Base-by-base conservation (phyloP, 805 yeast genomes). In the Ogataea angusta region DNA sequence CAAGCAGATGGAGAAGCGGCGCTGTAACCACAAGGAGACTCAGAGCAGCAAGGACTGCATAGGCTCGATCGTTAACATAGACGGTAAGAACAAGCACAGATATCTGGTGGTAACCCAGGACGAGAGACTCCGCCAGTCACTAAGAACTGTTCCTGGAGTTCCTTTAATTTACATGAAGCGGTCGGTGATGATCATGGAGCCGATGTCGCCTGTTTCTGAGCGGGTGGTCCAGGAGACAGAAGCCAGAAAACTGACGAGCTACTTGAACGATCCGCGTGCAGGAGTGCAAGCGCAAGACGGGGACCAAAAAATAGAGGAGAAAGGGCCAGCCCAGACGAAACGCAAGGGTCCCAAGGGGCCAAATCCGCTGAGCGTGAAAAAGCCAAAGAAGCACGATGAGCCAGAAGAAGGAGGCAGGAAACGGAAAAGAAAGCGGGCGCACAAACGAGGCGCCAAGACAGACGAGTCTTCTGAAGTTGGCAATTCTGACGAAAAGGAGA, bases 151-250 rank as follows among this genome's bases (percentile, higher is more conserved):
- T 9, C 95, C 99, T 0, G 99, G 96, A 10, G 84, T 88, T 1
- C 99, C 99, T 1, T 63, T 93, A 49, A 68, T 91, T 8, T 90
- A 85, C 60, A 80, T 93, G 78, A 82, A 85, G 56, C 73, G 96
- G 46, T 79, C 96, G 1, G 99, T 93, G 13, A 86, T 93, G 91
- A 81, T 93, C 19, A 80, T 93, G 93, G 99, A 93, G 63, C 96
- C 97, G 6, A 67, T 89, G 51, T 85, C 95, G 38, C 75, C 73
- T 27, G 85, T 86, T 6, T 83, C 91, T 30, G 70, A 68, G 10
- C 60, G 57, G 32, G 69, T 72, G 12, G 77, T 79, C 40, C 56
- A 56, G 33, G 52, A 62, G 21, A 67, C 72, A 29, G 99, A 93
- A 62, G 59, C 66, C 1, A 69, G 72, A 32, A 93, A 93, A 55